Evolutionary conservation across 2,329 filamentous ascomycete genomes (phyloP).

Genomic region (Diaporthe eres): DNA sequence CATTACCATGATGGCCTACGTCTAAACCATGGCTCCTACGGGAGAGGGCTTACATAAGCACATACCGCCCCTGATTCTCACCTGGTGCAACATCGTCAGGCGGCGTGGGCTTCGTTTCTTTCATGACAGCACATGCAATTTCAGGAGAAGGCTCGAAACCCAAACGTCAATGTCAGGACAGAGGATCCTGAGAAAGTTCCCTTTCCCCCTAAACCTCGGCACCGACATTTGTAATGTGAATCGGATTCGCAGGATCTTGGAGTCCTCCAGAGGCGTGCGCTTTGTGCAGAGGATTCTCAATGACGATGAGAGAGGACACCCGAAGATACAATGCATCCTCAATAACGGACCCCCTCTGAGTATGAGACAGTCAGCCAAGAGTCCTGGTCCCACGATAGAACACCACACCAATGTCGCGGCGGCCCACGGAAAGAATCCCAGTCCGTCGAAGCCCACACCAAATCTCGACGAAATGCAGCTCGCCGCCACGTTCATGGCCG

Average conservation of each 20-base stretch:
- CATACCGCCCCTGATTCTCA: too few species aligned
- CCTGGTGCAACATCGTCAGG: background rate
- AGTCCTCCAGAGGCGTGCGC: constrained; percentile 54
- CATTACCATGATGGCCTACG: too few species aligned
- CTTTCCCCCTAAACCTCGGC: constrained; percentile 77
- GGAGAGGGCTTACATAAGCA: constrained; percentile 14
- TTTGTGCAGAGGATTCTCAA: constrained; percentile 66
- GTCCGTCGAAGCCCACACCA: constrained; percentile 37
- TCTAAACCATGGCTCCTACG: background rate
- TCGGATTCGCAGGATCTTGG: constrained; percentile 74
- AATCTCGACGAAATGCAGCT: constrained; percentile 50
- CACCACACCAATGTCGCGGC: background rate
- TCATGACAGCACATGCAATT: background rate
- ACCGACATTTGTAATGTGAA: constrained; percentile 83
- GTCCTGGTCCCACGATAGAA: background rate
- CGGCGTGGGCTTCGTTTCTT: background rate
- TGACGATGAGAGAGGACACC: constrained; percentile 53
- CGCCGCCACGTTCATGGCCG: constrained; percentile 59
- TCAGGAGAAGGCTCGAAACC: background rate
- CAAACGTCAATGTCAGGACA: constrained; percentile 29
- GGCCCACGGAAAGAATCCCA: background rate
- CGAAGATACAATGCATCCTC: constrained; percentile 36
- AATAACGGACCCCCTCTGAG: background rate
- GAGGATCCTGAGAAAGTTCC: constrained; percentile 60
- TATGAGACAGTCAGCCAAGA: background rate